Percentiles rank a stretch among this genome's conserved stretches.
Evolutionary conservation across 2,329 filamentous ascomycete genomes (phyloP).

Genomic region (Neofusicoccum sp.): DNA sequence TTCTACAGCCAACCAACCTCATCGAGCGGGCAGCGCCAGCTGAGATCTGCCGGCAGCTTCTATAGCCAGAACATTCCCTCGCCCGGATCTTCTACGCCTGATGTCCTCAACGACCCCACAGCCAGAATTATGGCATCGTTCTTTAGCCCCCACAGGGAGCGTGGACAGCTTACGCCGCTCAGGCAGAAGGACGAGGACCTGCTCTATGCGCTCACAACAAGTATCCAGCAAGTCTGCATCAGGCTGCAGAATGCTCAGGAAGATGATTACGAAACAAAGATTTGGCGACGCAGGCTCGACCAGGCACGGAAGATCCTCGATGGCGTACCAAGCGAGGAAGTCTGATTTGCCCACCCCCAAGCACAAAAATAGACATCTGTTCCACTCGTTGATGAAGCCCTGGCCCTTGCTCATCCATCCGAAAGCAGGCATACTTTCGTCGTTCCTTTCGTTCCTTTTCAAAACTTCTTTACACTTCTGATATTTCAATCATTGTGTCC

Average conservation of each 20-base stretch:
- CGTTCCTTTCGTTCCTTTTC: too few relatives aligned
- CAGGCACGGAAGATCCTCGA: conserved; percentile 71
- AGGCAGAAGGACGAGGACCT: conserved; percentile 57
- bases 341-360: neutral
- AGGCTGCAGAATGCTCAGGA: conserved; percentile 45
- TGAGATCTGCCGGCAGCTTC: conserved; percentile 11
- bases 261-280: conserved; percentile 56
- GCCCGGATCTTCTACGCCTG: neutral
- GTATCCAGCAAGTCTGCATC: conserved; percentile 53
- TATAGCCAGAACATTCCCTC: neutral
- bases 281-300: conserved; percentile 71
- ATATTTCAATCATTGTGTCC: neutral
- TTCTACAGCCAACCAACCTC: conserved; percentile 4
- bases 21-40: neutral
- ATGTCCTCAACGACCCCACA: neutral
- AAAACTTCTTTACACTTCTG: neutral
- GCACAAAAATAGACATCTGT: conserved; percentile 3
- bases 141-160: neutral
- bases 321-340: conserved; percentile 47
- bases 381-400: neutral
- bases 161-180: conserved; percentile 29
- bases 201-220: conserved; percentile 50
- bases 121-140: conserved; percentile 15
- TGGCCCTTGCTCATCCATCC: neutral
- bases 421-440: neutral